Evolutionary conservation across 2,329 filamentous ascomycete genomes (phyloP).

Genomic region (Dactylellina leptospora): DNA sequence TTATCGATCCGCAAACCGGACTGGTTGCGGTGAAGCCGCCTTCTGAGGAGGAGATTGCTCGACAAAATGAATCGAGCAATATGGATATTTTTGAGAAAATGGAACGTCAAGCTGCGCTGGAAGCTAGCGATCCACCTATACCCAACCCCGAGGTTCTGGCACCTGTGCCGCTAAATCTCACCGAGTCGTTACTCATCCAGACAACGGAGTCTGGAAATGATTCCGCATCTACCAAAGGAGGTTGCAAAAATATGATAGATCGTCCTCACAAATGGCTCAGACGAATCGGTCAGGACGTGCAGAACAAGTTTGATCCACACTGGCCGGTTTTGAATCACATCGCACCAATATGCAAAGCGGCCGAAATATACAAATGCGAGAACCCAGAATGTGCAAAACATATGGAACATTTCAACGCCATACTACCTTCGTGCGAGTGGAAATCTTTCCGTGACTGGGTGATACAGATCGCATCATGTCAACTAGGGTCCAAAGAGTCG

Average conservation of each 20-base stretch:
- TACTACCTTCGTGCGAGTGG: constrained; percentile 19
- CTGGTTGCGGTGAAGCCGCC: not conserved
- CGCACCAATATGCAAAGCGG: constrained; percentile 13
- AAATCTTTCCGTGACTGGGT: constrained; percentile 26
- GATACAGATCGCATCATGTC: constrained; percentile 12
- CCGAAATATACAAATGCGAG: constrained; percentile 12
- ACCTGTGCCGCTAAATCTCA: not conserved
- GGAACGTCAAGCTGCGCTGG: not conserved
- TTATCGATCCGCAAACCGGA: constrained; percentile 3
- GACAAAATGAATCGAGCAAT: too few relatives aligned
- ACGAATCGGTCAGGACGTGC: not conserved
- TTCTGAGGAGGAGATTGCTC: not conserved
- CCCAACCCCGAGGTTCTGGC: not conserved
- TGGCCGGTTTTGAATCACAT: constrained; percentile 34
- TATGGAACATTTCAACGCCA: not conserved
- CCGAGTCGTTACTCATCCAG: not conserved
- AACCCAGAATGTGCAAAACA: constrained; percentile 8
- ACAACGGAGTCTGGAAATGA: not conserved
- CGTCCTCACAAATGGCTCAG: constrained; percentile 14
- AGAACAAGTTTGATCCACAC: constrained; percentile 1
- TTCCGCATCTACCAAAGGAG: not conserved
- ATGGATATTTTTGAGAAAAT: not conserved
- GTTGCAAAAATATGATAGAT: constrained; percentile 5
- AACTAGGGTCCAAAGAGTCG: not conserved
- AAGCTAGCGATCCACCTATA: not conserved